These are phyloP conservation scores for Coniella vitis DNA, from an alignment of 2,329 filamentous ascomycete genomes.

Conservation along the genomic window DNA sequence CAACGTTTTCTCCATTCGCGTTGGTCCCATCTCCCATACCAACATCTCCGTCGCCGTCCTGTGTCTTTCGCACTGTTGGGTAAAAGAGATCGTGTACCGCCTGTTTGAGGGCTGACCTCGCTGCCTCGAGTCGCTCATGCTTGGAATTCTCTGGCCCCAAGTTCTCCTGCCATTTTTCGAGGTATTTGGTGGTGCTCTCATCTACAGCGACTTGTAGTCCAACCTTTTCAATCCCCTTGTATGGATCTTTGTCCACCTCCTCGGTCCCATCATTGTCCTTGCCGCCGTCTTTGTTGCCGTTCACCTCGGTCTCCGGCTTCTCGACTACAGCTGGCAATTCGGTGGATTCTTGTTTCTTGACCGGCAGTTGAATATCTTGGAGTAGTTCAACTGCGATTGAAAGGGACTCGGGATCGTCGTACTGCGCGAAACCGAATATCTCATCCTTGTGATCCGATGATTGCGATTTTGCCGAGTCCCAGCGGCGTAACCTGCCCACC, in stretches of 20 bases:
- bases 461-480: conserved; percentile 65
- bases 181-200: conserved; percentile 72
- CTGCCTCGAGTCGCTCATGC: conserved; percentile 63
- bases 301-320: conserved; percentile 26
- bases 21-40: conserved; percentile 60
- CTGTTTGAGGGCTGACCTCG: conserved; percentile 59
- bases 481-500: conserved; percentile 75
- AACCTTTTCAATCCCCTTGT: conserved; percentile 58
- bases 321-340: conserved; percentile 27
- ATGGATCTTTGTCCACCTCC: conserved; percentile 33
- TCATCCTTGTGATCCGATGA: conserved; percentile 66
- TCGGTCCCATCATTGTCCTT: conserved; percentile 25
- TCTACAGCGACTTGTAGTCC: conserved; percentile 72
- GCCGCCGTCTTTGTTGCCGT: conserved; percentile 30
- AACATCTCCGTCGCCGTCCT: conserved; percentile 60
- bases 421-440: conserved; percentile 93
- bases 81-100: conserved; percentile 68
- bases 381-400: conserved; percentile 79
- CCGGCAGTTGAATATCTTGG: conserved; percentile 72
- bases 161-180: conserved; percentile 71
- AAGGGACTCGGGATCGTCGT: conserved; percentile 83
- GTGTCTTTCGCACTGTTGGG: conserved; percentile 43
- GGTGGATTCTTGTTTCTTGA: conserved; percentile 60
- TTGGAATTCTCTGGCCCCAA: conserved; percentile 56
- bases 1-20: conserved; percentile 49